Base-by-base conservation (phyloP, 371 early-diverging fungal genomes). In the Mortierella sp. region DNA sequence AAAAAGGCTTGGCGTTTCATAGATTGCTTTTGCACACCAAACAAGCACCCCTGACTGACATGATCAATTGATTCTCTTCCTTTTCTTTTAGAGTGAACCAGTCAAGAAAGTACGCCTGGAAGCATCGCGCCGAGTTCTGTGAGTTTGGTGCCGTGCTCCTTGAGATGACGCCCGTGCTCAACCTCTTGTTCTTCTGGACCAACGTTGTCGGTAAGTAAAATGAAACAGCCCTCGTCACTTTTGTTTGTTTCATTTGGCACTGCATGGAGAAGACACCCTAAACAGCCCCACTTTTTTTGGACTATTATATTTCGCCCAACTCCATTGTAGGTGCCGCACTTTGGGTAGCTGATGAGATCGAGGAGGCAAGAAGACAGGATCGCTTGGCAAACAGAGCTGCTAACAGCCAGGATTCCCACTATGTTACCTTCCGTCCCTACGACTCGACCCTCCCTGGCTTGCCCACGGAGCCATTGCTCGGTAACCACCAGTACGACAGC, bases 131-230 rank as follows among this genome's bases (percentile, higher is more conserved):
- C 2, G 84, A 86, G 1, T 95, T 92, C 72, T 90, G 92, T 52
- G 85, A 84, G 31, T 95, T 94, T 89, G 95, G 95, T 9, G 88
- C 87, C 3, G 90, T 92, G 13, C 93, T 92, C 28, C 81, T 94
- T 34, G 93, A 94, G 80, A 80, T 93, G 74, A 84, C 93, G 3
- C 95, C 95, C 6, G 75, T 95, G 5, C 85, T 93, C 73, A 92
- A 92, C 60, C 72, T 93, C 54, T 50, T 95, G 8, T 95, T 94
- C 84, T 92, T 93, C 89, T 94, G 94, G 92, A 95, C 95, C 19
- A 95, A 95, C 77, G 91, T 92, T 2, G 92, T 94, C 21, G 86
- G 84, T 84, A 72, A 73, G 80, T 70, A 34, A 58, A 47, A 58
- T 34, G 47, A 58, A 24, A 45, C 70, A 55, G 42, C 10, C 13